Conservation (phyloP, 2,329 filamentous ascomycete genomes). For the Byssochlamys sp. region DNA sequence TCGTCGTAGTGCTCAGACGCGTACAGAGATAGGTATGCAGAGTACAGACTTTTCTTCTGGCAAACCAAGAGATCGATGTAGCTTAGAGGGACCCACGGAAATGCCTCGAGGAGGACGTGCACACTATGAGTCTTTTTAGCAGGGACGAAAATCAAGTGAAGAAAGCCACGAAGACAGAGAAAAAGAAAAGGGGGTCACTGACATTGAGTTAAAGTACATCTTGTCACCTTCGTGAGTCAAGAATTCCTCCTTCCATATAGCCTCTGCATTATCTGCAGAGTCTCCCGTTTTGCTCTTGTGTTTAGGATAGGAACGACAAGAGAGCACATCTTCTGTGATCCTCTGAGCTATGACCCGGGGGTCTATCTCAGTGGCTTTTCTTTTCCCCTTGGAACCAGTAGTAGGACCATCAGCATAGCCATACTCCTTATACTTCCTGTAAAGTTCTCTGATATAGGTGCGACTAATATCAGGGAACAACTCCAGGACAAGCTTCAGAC, state of each 20-base stretch:
- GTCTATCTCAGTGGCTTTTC: not conserved
- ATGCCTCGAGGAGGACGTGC: conserved; percentile 23
- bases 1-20: conserved; percentile 12
- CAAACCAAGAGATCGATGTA: conserved; percentile 28
- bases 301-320: conserved; percentile 35
- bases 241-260: conserved; percentile 17
- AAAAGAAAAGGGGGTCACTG: conserved; percentile 3
- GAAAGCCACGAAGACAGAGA: not conserved
- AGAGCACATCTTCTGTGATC: conserved; percentile 36
- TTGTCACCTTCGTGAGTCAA: conserved; percentile 8
- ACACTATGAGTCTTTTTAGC: conserved; percentile 11
- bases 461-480: conserved; percentile 42
- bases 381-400: conserved; percentile 4
- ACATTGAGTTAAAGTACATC: conserved; percentile 14
- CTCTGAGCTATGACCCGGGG: conserved; percentile 8
- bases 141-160: conserved; percentile 2
- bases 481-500: conserved; percentile 28
- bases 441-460: conserved; percentile 32
- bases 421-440: conserved; percentile 12
- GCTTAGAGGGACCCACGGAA: conserved; percentile 25
- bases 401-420: not conserved
- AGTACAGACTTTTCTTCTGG: conserved; percentile 20
- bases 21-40: conserved; percentile 19
- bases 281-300: conserved; percentile 28
- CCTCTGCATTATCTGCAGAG: conserved; percentile 22